Conservation (phyloP, 345 rosid species). For the Draba incana region DNA sequence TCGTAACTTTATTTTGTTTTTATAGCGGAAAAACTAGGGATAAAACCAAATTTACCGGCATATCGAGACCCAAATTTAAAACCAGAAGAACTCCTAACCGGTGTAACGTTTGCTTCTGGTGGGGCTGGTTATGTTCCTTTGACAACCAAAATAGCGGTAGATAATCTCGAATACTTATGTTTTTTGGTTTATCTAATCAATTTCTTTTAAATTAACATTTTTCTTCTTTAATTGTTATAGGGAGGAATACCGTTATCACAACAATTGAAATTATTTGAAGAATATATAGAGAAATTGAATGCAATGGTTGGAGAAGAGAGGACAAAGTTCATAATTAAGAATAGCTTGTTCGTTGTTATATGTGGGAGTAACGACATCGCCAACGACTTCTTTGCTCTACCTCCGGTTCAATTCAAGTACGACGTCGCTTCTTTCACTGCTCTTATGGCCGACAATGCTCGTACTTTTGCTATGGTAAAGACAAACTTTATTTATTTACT, state of each 20-base stretch:
- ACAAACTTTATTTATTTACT: background rate
- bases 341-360: constrained; percentile 48
- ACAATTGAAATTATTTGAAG: constrained; percentile 53
- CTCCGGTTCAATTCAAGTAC: constrained; percentile 41
- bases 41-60: constrained; percentile 57
- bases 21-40: constrained; percentile 53
- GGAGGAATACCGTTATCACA: constrained; percentile 46
- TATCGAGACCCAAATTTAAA: constrained; percentile 55
- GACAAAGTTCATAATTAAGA: constrained; percentile 45
- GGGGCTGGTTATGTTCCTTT: constrained; percentile 62
- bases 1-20: background rate
- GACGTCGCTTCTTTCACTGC: constrained; percentile 45
- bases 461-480: constrained; percentile 45
- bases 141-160: constrained; percentile 50
- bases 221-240: constrained; percentile 25
- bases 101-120: constrained; percentile 75
- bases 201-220: background rate
- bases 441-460: constrained; percentile 49
- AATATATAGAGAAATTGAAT: constrained; percentile 49
- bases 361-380: constrained; percentile 69
- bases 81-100: constrained; percentile 60
- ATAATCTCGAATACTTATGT: background rate
- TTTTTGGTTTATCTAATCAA: background rate
- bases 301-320: constrained; percentile 49
- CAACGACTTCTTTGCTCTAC: constrained; percentile 45